Evolutionary conservation across 305 asterid species (phyloP), one percentile per base, ranked within the genome.

Genomic region (Rubia tinctorum): DNA sequence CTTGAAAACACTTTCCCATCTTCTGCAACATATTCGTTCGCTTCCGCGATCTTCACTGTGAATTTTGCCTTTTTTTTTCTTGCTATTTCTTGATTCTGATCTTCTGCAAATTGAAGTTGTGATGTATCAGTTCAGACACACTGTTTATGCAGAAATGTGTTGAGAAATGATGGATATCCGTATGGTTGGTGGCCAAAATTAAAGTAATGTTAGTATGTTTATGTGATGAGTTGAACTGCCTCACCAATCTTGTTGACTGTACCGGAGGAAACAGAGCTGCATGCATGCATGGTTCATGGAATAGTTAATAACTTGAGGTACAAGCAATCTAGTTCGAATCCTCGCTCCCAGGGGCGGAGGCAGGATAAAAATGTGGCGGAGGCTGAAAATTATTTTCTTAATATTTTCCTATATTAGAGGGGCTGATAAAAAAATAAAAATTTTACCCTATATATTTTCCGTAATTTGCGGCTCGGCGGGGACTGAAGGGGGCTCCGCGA

Each of bases 11-110:
- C 90, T 73, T 73, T 91, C 80, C 90, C 91, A 72, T 82, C 77
- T 84, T 66, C 73, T 1, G 44, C 51, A 39, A 40, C 70, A 66
- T 40, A 39, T 3, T 85, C 88, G 77, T 69, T 87, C 66, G 88
- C 91, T 67, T 88, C 80, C 78, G 86, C 96, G 59, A 89, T 78
- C 84, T 89, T 91, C 22, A 87, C 86, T 9, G 87, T 76, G 43
- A 75, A 91, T 76, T 40, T 72, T 11, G 75, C 86, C 95, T 85
- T 82, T 63, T 10, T 9, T 43, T 23, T 3, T 15, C 30, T 5
- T 40, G 53, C 6, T 53, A 12, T 42, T 42, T 66, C 12, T 23
- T 34, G 12, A 69, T 8, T 51, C n/a, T 30, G 3, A 1, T 51
- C 47, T 14, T 17, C 40, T 25, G 43, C 59, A 53, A 53, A 17